A percentile compares a stretch with the other conserved stretches of the same genome.
Evolutionary conservation across 176 grass and related monocot species (phyloP).

Genomic region (Elymus sibiricus): DNA sequence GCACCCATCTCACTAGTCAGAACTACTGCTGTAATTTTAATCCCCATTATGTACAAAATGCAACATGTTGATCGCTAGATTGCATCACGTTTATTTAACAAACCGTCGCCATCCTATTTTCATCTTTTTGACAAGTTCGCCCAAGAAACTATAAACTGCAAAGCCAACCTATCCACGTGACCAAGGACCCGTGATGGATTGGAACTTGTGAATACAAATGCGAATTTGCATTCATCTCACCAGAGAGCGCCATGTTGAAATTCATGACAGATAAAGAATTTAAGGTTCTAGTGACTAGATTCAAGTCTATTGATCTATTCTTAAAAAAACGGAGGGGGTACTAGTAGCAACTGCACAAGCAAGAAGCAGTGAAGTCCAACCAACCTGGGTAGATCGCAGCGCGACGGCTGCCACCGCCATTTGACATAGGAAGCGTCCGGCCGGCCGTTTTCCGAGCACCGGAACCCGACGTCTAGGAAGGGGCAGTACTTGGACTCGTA

Average conservation of each 20-base stretch:
- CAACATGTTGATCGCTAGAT: conserved; percentile 1
- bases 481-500: conserved; percentile 72
- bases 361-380: not conserved
- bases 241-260: not conserved
- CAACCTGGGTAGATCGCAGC: conserved; percentile 78
- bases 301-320: not conserved
- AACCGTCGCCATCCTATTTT: not conserved
- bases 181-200: not conserved
- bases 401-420: conserved; percentile 76
- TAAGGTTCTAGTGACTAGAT: not conserved
- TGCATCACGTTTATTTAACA: not conserved
- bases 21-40: not conserved
- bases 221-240: not conserved
- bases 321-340: not conserved
- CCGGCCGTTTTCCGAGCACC: conserved; percentile 88
- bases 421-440: conserved; percentile 60
- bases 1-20: not conserved
- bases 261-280: not conserved
- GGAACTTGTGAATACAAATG: not conserved
- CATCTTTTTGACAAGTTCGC: not conserved
- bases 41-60: not conserved
- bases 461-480: conserved; percentile 76
- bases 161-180: not conserved
- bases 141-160: not conserved
- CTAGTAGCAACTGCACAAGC: not conserved